Evolutionary conservation across 2,329 filamentous ascomycete species (phyloP).

Genomic region (Cytospora chrysosperma): DNA sequence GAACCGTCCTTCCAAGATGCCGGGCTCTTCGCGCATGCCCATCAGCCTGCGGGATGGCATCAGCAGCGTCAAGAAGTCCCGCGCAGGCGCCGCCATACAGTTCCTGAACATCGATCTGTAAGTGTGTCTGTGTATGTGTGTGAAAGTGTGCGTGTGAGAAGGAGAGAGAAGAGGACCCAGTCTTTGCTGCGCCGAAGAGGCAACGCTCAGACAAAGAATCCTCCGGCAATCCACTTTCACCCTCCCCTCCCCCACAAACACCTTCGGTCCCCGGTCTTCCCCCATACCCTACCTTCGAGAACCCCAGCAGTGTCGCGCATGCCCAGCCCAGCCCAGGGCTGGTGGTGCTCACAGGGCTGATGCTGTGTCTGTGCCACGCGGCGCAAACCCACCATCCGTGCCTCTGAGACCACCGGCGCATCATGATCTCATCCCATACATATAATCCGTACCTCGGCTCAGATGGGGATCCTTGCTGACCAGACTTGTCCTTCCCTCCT

Average conservation of each 20-base stretch:
- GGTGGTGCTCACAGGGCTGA: too few relatives aligned
- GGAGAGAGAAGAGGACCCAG: not conserved
- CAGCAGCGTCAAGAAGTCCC: slow-evolving; percentile 57
- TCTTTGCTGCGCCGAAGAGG: not conserved
- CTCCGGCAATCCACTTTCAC: too few relatives aligned
- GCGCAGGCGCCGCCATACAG: slow-evolving; percentile 55
- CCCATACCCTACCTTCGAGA: too few relatives aligned
- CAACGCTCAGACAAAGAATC: not conserved
- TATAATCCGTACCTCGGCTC: not conserved
- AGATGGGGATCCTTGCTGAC: not conserved
- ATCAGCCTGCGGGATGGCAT: slow-evolving; percentile 69
- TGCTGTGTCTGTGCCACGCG: not conserved
- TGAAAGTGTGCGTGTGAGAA: too few relatives aligned
- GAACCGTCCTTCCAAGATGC: slow-evolving; percentile 42
- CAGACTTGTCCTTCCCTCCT: not conserved
- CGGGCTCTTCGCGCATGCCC: slow-evolving; percentile 68
- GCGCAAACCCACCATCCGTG: not conserved
- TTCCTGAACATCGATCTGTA: slow-evolving; percentile 69
- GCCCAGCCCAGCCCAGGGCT: too few relatives aligned
- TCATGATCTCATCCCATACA: not conserved
- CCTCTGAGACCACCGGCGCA: not conserved
- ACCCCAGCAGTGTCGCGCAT: too few relatives aligned
- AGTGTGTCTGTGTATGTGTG: too few relatives aligned
- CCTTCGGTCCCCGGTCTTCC: not conserved
- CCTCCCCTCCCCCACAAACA: too few relatives aligned